Evolutionary conservation across 768 basidiomycete genomes (phyloP), one percentile per base, ranked within the genome.

Genomic region (Psilocybe tampanensis): DNA sequence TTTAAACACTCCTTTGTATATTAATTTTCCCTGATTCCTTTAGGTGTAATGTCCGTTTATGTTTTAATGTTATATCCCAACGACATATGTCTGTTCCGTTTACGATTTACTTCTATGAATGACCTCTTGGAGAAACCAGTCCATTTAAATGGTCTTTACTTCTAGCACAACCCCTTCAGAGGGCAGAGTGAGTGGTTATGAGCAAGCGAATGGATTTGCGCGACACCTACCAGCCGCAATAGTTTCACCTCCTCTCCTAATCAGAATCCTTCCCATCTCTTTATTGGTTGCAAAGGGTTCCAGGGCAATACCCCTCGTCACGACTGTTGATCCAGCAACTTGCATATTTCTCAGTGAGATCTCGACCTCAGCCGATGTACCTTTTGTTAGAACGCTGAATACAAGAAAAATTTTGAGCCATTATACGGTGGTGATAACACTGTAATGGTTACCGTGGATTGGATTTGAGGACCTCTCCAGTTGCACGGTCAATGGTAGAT

Each of bases 241-340:
- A 0, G 97, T 98, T 75, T 98, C 95, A 0, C 97, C 97, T 26
- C 86, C 87, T 52, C 96, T 77, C 43, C 97, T 78, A 56, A 99
- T 77, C 60, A 99, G 68, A 49, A 99, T 82, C 45, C 97, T 76
- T 0, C 97, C 97, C 97, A 98, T 97, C 54, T 95, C 92, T 72
- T 98, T 99, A 74, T 95, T 98, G 7, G 75, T 74, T 1, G 85
- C 72, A 63, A 97, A 96, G 1, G 91, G 82, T 68, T 98, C 97
- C 15, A 98, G 67, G 12, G 97, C 92, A 22, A 98, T 89, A 2
- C 86, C 80, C 8, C 85, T 77, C 15, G 77, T 74, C 32, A 71
- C 67, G 0, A 72, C 63, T 3, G 77, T 60, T 8, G 79, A 69
- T 9, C 84, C 83, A 6, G 82, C 80, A 7, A 82, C 71, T 13